Conservation (phyloP, 2,329 filamentous ascomycete genomes). For the Sclerotinia sclerotiorum region DNA sequence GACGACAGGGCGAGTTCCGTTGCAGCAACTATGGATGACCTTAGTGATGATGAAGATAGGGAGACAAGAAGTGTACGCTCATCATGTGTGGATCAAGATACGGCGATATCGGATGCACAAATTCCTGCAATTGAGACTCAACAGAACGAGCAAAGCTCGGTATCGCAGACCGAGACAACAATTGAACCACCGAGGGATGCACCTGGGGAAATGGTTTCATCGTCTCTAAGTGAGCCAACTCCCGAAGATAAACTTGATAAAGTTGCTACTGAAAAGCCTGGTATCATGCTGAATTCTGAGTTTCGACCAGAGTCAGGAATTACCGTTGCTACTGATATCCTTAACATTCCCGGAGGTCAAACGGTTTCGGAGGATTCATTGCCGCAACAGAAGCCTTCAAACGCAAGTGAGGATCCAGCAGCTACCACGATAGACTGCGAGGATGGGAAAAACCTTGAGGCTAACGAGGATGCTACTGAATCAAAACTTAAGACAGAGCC, state of each 20-base stretch:
- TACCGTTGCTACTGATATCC: constrained; percentile 7
- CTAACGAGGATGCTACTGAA: not conserved
- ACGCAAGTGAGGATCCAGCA: constrained; percentile 28
- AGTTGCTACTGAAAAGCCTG: not conserved
- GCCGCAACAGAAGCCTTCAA: constrained; percentile 4
- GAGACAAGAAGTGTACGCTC: constrained; percentile 37
- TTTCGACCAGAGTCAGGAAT: not conserved
- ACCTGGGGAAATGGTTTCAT: not conserved
- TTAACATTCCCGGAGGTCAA: not conserved
- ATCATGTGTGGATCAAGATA: constrained; percentile 30
- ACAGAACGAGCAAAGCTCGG: not conserved
- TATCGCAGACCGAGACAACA: not conserved
- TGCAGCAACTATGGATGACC: constrained; percentile 57
- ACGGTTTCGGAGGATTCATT: not conserved
- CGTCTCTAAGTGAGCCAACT: not conserved
- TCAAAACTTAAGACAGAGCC: constrained; percentile 24
- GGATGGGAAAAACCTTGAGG: not conserved
- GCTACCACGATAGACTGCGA: not conserved
- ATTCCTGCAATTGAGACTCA: not conserved
- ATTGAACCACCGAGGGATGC: not conserved
- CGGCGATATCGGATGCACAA: not conserved
- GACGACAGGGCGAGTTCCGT: constrained; percentile 52
- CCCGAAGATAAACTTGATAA: not conserved
- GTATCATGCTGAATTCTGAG: not conserved
- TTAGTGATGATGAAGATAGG: constrained; percentile 44